Conservation (phyloP, 257 asterid genomes). For the Linderniella brevidens region DNA sequence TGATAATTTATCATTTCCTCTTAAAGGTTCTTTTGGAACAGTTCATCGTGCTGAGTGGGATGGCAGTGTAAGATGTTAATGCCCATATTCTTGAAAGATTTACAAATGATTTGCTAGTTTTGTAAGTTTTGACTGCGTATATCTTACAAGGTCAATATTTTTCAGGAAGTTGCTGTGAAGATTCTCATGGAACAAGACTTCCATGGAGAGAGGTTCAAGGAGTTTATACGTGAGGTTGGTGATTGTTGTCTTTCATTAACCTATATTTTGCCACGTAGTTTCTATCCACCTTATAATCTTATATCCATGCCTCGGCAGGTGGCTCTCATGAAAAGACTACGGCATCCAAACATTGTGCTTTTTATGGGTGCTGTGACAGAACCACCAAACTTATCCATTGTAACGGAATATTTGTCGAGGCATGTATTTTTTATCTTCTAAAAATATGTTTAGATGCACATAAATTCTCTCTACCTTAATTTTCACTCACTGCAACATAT, state of each 20-base stretch:
- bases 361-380: slow-evolving; percentile 98
- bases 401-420: slow-evolving; percentile 96
- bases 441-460: neutral
- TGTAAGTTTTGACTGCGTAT: neutral
- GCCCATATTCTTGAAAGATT: too few relatives aligned
- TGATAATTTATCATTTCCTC: neutral
- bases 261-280: neutral
- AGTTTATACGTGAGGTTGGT: slow-evolving; percentile 73
- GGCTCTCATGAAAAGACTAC: slow-evolving; percentile 92
- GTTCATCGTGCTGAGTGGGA: slow-evolving; percentile 99
- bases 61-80: slow-evolving; percentile 60
- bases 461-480: slow-evolving; percentile 4
- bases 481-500: slow-evolving; percentile 3
- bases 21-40: slow-evolving; percentile 90
- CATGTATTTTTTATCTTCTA: slow-evolving; percentile 11
- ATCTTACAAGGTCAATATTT: neutral
- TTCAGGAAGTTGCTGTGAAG: slow-evolving; percentile 96
- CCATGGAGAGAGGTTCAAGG: slow-evolving; percentile 82
- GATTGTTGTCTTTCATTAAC: slow-evolving; percentile 3
- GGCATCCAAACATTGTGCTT: slow-evolving; percentile 93
- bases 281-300: neutral
- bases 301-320: slow-evolving; percentile 27
- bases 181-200: slow-evolving; percentile 73
- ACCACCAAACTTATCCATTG: slow-evolving; percentile 85
- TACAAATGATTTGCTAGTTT: neutral